phyloP scores from a whole-genome alignment of 179 eudicot species.

The Gypsophila paniculata region DNA sequence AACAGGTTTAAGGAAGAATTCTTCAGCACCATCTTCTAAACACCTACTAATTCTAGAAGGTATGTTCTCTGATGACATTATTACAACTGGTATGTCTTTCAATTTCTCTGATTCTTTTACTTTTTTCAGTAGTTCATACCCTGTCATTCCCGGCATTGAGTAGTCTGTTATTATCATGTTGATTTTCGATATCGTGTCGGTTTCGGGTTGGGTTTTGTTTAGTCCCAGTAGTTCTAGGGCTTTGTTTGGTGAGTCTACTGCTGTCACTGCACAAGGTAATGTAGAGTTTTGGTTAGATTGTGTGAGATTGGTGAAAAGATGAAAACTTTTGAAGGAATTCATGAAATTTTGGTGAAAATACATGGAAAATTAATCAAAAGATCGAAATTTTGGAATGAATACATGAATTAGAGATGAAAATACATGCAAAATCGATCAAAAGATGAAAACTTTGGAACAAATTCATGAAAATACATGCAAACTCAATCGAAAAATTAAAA shows the following conservation, averaged over 20 bases:
- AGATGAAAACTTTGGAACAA: not conserved
- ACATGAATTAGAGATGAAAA: not conserved
- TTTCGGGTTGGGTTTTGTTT: constrained; percentile 9
- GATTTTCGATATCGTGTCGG: constrained; percentile 23
- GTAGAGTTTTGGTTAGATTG: not conserved
- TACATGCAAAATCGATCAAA: not conserved
- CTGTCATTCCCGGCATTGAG: constrained; percentile 48
- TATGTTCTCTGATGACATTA: constrained; percentile 35
- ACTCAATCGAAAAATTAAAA: not conserved
- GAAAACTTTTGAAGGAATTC: too few species aligned
- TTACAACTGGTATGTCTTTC: constrained; percentile 36
- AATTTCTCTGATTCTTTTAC: constrained; percentile 29
- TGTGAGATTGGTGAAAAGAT: not conserved
- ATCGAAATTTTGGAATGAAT: not conserved
- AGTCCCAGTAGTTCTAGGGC: constrained; percentile 29
- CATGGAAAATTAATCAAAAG: not conserved
- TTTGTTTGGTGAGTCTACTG: constrained; percentile 32
- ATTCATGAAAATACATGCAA: too few species aligned
- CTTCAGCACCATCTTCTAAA: constrained; percentile 37
- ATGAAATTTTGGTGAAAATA: too few species aligned
- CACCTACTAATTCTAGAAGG: constrained; percentile 35
- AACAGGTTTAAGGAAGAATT: constrained; percentile 35
- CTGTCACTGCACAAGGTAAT: constrained; percentile 20
- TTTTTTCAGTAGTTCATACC: constrained; percentile 29
- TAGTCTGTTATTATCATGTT: too few species aligned